A percentile compares a stretch with the other conserved stretches of the same genome.
These are phyloP conservation scores for Arthrobotrys conoides DNA, from an alignment of 2,329 filamentous ascomycete genomes.

Conservation along the genomic window DNA sequence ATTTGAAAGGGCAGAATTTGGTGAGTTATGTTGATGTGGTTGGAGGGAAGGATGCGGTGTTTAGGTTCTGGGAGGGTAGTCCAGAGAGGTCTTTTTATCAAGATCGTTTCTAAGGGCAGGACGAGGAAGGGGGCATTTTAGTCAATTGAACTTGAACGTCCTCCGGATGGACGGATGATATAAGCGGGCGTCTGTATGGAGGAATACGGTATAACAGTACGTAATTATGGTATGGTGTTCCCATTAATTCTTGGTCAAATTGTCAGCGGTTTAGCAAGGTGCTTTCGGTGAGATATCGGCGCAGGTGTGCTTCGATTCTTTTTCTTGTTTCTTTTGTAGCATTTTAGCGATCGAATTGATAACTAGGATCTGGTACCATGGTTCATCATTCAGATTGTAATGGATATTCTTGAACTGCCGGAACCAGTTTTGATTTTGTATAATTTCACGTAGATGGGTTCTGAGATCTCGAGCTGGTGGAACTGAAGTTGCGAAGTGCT, in stretches of 20 bases:
- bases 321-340: conserved; percentile 12
- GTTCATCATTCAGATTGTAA: conserved; percentile 2
- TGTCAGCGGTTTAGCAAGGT: background rate
- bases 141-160: background rate
- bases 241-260: too few species aligned
- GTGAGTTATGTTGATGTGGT: background rate
- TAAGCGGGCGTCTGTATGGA: too few species aligned
- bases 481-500: too few species aligned
- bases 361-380: background rate
- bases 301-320: background rate
- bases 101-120: background rate
- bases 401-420: background rate
- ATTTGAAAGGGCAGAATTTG: background rate
- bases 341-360: conserved; percentile 2
- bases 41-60: background rate
- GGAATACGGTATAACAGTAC: too few species aligned
- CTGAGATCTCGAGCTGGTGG: too few species aligned
- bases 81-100: background rate
- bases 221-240: too few species aligned
- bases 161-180: background rate
- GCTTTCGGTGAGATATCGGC: background rate
- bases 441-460: too few species aligned
- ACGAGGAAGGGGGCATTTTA: background rate
- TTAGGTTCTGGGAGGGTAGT: background rate
- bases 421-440: too few species aligned